Evolutionary conservation across 768 basidiomycete genomes (phyloP), one percentile per base, ranked within the genome.

Genomic region (Pholiota microspora): DNA sequence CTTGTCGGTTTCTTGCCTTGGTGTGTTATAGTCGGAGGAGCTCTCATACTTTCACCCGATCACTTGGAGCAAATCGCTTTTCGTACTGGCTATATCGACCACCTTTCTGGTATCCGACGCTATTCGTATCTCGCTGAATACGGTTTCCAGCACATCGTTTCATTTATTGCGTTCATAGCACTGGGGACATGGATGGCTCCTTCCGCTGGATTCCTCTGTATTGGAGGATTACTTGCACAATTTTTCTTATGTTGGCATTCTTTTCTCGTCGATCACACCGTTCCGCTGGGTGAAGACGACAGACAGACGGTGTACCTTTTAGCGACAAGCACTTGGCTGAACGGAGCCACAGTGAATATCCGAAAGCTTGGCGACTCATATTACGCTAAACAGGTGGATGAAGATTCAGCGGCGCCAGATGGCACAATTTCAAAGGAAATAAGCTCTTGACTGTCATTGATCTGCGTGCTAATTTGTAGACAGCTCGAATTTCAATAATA

Each of bases 11-110:
- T 79, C 56, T 48, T 79, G 0, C 78, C 78, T 31, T 79, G 78
- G 78, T 77, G 75, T 52, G 62, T 72, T 34, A 63, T 69, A 29
- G 74, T 77, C n/a, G 77, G 78, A 28, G 77, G 69, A 3, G 61
- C 69, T 12, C 75, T 79, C 45, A 49, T 76, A 5, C 59, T 76
- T 31, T 71, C 60, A 44, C 77, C 78, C 0, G 57, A 62, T 18
- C 56, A 69, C 51, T 68, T 79, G 50, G 72, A 75, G 36, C 47
- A 49, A 18, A 53, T 79, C 42, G 62, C 73, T 3, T 78, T 77
- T 57, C 56, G 61, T 4, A 54, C 64, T 13, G 74, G 74, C 18
- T 74, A 69, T 49, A 45, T 67, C 54, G 61, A 64, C 6, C 56
- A 60, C 21, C 58, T 63, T 7, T 44, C 52, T 40, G 70, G 69